Evolutionary conservation across 805 yeast genomes (phyloP).

Genomic region (Yamadazyma scolyti): DNA sequence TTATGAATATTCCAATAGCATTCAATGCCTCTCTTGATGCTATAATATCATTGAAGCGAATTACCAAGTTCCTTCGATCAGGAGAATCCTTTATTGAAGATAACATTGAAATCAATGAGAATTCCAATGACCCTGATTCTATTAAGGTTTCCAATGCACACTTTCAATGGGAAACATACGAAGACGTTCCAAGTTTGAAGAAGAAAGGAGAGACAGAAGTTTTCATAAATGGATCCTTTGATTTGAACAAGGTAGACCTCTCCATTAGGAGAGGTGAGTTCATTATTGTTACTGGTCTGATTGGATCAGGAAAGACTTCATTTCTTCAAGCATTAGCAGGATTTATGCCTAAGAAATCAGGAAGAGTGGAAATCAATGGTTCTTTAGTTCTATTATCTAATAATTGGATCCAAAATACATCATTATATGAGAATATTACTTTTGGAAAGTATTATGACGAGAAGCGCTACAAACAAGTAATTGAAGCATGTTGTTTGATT

Average conservation of each 20-base stretch:
- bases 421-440: slow-evolving; percentile 27
- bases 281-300: slow-evolving; percentile 31
- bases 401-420: slow-evolving; percentile 35
- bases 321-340: slow-evolving; percentile 35
- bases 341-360: slow-evolving; percentile 28
- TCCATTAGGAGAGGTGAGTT: slow-evolving; percentile 27
- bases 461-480: slow-evolving; percentile 18
- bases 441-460: slow-evolving; percentile 24
- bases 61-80: slow-evolving; percentile 49
- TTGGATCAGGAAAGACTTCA: slow-evolving; percentile 36
- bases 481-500: slow-evolving; percentile 25
- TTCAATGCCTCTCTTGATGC: slow-evolving; percentile 67
- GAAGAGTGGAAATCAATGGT: slow-evolving; percentile 25
- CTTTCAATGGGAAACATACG: slow-evolving; percentile 28
- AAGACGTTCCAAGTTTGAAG: slow-evolving; percentile 12
- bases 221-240: slow-evolving; percentile 2
- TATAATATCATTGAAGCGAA: slow-evolving; percentile 54
- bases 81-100: slow-evolving; percentile 30
- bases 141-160: slow-evolving; percentile 19
- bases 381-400: slow-evolving; percentile 23
- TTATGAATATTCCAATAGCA: slow-evolving; percentile 67
- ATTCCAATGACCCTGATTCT: slow-evolving; percentile 16
- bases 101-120: slow-evolving; percentile 20
- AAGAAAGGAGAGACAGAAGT: slow-evolving; percentile 4
- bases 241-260: slow-evolving; percentile 3